Conservation (phyloP, 352 stramenopile species). For the Vaucheria bursata region DNA sequence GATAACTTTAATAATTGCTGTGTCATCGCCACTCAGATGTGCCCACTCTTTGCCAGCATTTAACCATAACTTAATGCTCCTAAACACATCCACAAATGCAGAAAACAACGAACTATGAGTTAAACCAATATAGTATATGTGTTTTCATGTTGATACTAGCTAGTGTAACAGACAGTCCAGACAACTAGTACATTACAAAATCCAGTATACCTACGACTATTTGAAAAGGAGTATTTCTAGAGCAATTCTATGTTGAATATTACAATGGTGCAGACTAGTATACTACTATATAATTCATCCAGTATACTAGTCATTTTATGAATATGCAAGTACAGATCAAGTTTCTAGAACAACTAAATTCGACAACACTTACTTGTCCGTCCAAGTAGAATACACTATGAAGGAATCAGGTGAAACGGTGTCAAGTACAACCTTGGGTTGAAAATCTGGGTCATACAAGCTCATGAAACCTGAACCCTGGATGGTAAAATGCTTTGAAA, state of each 20-base stretch:
- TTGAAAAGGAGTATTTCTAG: slow-evolving; percentile 16
- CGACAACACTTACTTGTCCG: slow-evolving; percentile 10
- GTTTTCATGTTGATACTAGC: too few relatives aligned
- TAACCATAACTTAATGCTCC: slow-evolving; percentile 23
- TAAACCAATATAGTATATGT: too few relatives aligned
- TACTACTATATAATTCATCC: not conserved
- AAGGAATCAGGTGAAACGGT: slow-evolving; percentile 20
- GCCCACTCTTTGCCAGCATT: slow-evolving; percentile 12
- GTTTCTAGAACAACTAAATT: too few relatives aligned
- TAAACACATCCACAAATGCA: too few relatives aligned
- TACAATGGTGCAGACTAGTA: not conserved
- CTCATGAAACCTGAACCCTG: slow-evolving; percentile 23
- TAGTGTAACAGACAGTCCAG: too few relatives aligned
- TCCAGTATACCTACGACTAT: too few relatives aligned
- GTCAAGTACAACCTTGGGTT: slow-evolving; percentile 23
- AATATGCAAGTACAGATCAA: too few relatives aligned
- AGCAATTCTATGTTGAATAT: too few relatives aligned
- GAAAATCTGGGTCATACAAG: slow-evolving; percentile 1
- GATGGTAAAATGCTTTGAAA: slow-evolving; percentile 45
- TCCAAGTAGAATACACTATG: slow-evolving; percentile 16
- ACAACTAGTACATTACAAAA: too few relatives aligned
- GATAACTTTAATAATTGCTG: slow-evolving; percentile 15
- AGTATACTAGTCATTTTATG: not conserved
- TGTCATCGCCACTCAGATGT: not conserved
- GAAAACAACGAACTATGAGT: too few relatives aligned